Evolutionary conservation across 176 grass and related monocot genomes (phyloP), one percentile per base, ranked within the genome.

Genomic region (Olyra latifolia): DNA sequence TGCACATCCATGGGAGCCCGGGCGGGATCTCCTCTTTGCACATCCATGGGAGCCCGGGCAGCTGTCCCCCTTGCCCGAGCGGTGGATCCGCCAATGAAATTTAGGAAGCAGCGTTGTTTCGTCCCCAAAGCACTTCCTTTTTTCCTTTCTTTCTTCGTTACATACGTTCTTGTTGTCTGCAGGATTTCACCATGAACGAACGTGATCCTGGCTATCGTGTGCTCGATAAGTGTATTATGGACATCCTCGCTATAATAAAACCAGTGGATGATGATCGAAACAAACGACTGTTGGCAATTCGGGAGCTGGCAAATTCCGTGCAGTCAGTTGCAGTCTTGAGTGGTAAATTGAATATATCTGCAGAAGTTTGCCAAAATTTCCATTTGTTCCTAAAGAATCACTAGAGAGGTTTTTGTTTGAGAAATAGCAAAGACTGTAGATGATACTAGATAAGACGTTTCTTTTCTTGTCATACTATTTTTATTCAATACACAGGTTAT

Each of bases 241-340:
- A 92, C 45, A 89, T 97, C 57, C 89, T 97, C 27, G 69, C 84
- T 62, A 49, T 57, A 52, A 93, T 97, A 69, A 94, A 94, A 79
- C 94, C 91, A 17, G 80, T 7, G 39, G 78, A 91, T 53, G 64
- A 72, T 83, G 94, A 97, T 76, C 59, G 19, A 74, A 61, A 28
- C 19, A 81, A 48, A 61, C 74, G 94, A 10, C 15, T 88, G 73
- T 87, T 57, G 62, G 62, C 82, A 54, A 91, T 97, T 78, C 24
- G 74, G 77, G 84, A 94, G 87, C 82, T 92, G 53, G 81, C 76
- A 77, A 66, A 44, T 49, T 91, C 76, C 48, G 84, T 97, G 28
- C 55, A 44, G 73, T 81, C 84, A 40, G 74, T 86, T 73, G 19
- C 14, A 58, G 47, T 52, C 13, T 72, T 94, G 82, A 35, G 15